phyloP scores from a whole-genome alignment of 495 filamentous ascomycete genomes.

The Penicillium silybi region DNA sequence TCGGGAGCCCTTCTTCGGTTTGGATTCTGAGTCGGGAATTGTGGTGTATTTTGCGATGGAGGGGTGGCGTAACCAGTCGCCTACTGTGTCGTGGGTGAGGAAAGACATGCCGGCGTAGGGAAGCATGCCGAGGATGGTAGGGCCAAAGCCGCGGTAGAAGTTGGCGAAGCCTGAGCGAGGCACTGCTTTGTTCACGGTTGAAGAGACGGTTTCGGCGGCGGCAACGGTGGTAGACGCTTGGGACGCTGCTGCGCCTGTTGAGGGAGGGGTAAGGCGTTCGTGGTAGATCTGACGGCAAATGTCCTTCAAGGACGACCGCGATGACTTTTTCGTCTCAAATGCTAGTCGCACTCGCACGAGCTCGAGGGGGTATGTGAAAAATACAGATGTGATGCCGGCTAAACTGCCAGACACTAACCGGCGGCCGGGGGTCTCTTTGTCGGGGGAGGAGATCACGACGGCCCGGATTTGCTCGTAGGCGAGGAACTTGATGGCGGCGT shows the following conservation, averaged over 20 bases:
- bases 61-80: conserved; percentile 72
- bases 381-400: conserved; percentile 85
- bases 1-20: conserved; percentile 23
- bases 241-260: conserved; percentile 17
- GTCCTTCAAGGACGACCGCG: conserved; percentile 58
- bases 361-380: conserved; percentile 93
- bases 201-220: conserved; percentile 33
- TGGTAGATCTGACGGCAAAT: conserved; percentile 83
- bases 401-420: conserved; percentile 73
- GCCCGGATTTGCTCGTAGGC: conserved; percentile 93
- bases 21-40: conserved; percentile 37
- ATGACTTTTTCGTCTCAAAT: conserved; percentile 77
- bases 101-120: conserved; percentile 98
- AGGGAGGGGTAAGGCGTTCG: conserved; percentile 51
- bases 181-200: conserved; percentile 39
- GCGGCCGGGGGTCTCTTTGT: conserved; percentile 76
- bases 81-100: conserved; percentile 83
- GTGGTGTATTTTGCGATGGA: conserved; percentile 65
- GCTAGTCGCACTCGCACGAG: conserved; percentile 88
- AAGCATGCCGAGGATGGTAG: conserved; percentile 88
- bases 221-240: conserved; percentile 24
- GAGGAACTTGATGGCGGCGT: conserved; percentile 95
- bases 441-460: conserved; percentile 60
- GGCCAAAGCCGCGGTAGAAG: conserved; percentile 91
- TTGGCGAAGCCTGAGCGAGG: conserved; percentile 71